Evolutionary conservation across 495 filamentous ascomycete species (phyloP).

Genomic region (Lasiosphaeriaceae sp.): DNA sequence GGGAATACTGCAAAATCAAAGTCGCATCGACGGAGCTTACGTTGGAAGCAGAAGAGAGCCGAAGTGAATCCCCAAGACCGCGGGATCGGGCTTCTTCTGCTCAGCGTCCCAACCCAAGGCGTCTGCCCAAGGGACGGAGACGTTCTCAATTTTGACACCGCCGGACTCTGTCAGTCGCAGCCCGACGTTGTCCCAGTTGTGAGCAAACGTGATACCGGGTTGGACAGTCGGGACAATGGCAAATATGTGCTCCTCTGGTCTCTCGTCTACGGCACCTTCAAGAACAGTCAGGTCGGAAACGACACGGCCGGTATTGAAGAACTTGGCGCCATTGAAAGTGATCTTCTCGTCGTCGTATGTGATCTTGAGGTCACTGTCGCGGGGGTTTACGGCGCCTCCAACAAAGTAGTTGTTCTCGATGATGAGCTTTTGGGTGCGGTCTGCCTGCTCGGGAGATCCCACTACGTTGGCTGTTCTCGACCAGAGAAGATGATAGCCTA

Average conservation of each 20-base stretch:
- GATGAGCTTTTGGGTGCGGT: conserved; percentile 49
- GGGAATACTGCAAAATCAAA: not conserved
- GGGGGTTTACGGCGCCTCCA: conserved; percentile 59
- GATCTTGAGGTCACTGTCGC: conserved; percentile 55
- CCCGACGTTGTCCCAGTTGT: conserved; percentile 62
- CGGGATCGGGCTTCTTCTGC: conserved; percentile 42
- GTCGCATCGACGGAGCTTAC: no score
- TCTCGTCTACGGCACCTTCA: conserved; percentile 51
- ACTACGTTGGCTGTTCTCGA: conserved; percentile 53
- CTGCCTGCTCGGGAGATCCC: conserved; percentile 51
- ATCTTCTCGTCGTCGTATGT: conserved; percentile 47
- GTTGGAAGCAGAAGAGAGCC: conserved; percentile 52
- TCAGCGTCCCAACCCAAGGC: conserved; percentile 53
- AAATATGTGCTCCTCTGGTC: conserved; percentile 55
- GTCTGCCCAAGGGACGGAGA: conserved; percentile 52
- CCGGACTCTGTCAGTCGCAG: conserved; percentile 59
- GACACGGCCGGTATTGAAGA: conserved; percentile 61
- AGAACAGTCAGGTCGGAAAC: conserved; percentile 60
- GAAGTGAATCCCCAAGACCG: conserved; percentile 45
- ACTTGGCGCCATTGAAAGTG: conserved; percentile 55
- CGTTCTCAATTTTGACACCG: conserved; percentile 52
- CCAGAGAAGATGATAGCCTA: conserved; percentile 62
- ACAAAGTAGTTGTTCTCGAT: conserved; percentile 58
- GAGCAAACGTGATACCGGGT: conserved; percentile 50
- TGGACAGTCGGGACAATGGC: conserved; percentile 51